These are phyloP conservation scores for Ambrosiella cleistominuta DNA, from an alignment of 2,329 filamentous ascomycete species.

Conservation along the genomic window DNA sequence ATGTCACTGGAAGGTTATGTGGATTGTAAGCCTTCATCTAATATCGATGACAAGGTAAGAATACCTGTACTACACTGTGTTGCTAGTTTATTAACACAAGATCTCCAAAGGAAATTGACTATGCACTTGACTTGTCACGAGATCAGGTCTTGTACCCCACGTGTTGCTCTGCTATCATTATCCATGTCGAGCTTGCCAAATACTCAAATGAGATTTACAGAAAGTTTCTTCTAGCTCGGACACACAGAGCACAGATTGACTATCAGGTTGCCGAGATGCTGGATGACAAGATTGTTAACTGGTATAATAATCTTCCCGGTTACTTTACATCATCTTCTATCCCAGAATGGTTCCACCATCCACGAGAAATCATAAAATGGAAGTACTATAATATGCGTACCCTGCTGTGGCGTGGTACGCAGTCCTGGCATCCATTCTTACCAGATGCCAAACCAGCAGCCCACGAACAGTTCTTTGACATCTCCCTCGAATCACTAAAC, in stretches of 20 bases:
- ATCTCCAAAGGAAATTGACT: slow-evolving; percentile 6
- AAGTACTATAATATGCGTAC: slow-evolving; percentile 27
- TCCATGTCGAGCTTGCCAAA: slow-evolving; percentile 24
- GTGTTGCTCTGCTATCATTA: slow-evolving; percentile 23
- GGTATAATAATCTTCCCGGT: slow-evolving; percentile 19
- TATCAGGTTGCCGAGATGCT: slow-evolving; percentile 23
- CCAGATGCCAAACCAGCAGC: slow-evolving; percentile 15
- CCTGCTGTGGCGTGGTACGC: slow-evolving; percentile 23
- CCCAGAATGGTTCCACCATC: slow-evolving; percentile 21
- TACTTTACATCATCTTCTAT: slow-evolving; percentile 20
- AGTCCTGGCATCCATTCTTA: slow-evolving; percentile 21
- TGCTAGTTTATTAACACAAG: neutral
- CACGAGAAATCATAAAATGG: slow-evolving; percentile 24
- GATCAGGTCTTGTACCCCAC: slow-evolving; percentile 22
- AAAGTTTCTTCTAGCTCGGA: slow-evolving; percentile 23
- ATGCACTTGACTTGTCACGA: slow-evolving; percentile 14
- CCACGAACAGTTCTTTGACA: slow-evolving; percentile 22
- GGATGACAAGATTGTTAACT: slow-evolving; percentile 21
- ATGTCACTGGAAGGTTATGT: slow-evolving; percentile 25
- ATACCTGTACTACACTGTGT: neutral
- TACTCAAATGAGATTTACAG: slow-evolving; percentile 26
- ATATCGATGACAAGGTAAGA: slow-evolving; percentile 26
- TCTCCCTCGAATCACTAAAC: slow-evolving; percentile 22
- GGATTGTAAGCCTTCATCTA: slow-evolving; percentile 25
- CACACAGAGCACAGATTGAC: slow-evolving; percentile 20